Conservation (phyloP, 106 monocot species). For the Alisma plantagoaquatica region DNA sequence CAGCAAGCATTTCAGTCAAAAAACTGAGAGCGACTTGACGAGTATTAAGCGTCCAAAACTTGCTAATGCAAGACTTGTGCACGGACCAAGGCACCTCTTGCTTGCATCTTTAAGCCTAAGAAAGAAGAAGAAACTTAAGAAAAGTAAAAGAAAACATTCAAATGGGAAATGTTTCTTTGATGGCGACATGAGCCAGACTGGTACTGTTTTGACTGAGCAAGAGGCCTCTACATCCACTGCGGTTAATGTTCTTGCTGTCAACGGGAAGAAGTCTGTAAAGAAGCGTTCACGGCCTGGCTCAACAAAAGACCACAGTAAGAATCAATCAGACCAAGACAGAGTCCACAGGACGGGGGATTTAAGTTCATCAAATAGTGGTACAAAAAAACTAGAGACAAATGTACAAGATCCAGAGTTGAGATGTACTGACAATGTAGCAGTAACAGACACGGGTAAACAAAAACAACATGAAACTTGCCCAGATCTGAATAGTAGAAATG, state of each 20-base stretch:
- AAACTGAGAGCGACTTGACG: not conserved
- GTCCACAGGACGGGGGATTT: too few relatives aligned
- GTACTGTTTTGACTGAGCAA: conserved; percentile 3
- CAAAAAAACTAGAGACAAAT: not conserved
- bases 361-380: not conserved
- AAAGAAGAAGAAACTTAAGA: conserved; percentile 39
- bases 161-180: conserved; percentile 3
- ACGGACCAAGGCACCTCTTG: conserved; percentile 46
- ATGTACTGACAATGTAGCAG: not conserved
- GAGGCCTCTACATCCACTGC: conserved; percentile 41
- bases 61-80: conserved; percentile 6
- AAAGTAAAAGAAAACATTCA: conserved; percentile 18
- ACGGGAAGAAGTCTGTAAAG: not conserved
- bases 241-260: not conserved
- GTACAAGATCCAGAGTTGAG: not conserved
- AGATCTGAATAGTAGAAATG: not conserved
- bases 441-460: too few relatives aligned
- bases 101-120: conserved; percentile 22
- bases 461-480: too few relatives aligned
- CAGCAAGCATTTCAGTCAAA: too few relatives aligned
- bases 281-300: conserved; percentile 8
- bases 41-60: conserved; percentile 4
- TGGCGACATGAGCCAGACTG: conserved; percentile 10
- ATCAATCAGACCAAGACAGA: not conserved
- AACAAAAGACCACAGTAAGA: not conserved